Evolutionary conservation across 2,329 filamentous ascomycete species (phyloP).

Genomic region (Dactylellina drechsleri): DNA sequence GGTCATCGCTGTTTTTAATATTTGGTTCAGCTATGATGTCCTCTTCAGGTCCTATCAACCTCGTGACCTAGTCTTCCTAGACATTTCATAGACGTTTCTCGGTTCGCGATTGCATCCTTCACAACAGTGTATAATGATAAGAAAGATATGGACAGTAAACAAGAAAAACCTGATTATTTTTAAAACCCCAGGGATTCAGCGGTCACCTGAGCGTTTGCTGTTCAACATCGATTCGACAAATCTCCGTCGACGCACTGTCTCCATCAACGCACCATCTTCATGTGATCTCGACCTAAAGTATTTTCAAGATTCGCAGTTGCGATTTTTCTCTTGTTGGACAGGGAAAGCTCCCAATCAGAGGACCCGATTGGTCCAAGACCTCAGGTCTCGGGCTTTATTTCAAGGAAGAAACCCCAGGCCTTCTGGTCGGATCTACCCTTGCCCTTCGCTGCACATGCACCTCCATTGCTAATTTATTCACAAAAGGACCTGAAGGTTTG

Average conservation of each 20-base stretch:
- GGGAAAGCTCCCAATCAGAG: conserved; percentile 34
- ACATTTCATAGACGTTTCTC: conserved; percentile 6
- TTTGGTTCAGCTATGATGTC: conserved; percentile 13
- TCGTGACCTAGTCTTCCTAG: conserved; percentile 39
- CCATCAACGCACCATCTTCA: conserved; percentile 17
- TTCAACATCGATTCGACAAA: conserved; percentile 19
- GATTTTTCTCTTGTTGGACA: neutral
- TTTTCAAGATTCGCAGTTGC: conserved; percentile 19
- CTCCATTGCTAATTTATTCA: conserved; percentile 52
- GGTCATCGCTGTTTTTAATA: conserved; percentile 31
- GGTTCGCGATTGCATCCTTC: conserved; percentile 12
- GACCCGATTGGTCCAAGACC: conserved; percentile 46
- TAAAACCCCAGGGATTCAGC: conserved; percentile 29
- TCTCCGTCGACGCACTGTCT: neutral
- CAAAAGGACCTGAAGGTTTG: conserved; percentile 3
- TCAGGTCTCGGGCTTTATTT: neutral
- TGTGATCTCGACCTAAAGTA: conserved; percentile 22
- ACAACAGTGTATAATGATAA: neutral
- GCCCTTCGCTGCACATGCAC: conserved; percentile 42
- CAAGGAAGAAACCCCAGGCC: too few species aligned
- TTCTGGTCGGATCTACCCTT: conserved; percentile 20
- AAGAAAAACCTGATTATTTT: conserved; percentile 49
- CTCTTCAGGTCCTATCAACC: conserved; percentile 18
- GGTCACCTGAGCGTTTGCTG: conserved; percentile 51
- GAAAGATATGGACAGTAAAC: neutral